Conservation (phyloP, 1,284 basidiomycete species). For the Bjerkandera adusta region DNA sequence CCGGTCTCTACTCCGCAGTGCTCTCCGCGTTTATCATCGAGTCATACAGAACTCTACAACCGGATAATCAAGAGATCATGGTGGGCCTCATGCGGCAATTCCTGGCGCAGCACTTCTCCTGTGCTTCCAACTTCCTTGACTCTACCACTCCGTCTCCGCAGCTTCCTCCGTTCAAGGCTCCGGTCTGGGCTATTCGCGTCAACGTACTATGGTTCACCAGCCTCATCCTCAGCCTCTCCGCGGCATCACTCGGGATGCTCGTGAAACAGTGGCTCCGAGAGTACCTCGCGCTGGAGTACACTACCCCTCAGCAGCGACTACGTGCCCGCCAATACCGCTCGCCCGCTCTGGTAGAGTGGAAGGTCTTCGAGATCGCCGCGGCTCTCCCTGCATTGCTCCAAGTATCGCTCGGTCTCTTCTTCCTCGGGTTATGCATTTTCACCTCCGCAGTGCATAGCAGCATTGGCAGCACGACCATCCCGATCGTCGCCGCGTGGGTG, state of each 20-base stretch:
- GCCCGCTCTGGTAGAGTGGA: not conserved
- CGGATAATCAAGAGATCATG: not conserved
- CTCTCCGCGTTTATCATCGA: not conserved
- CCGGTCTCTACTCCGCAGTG: slow-evolving; percentile 1
- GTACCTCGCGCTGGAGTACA: not conserved
- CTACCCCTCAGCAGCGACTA: not conserved
- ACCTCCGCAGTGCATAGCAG: not conserved
- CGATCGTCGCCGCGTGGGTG: not conserved
- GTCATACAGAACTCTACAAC: not conserved
- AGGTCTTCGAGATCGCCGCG: not conserved
- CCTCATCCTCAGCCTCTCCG: not conserved
- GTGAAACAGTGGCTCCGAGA: slow-evolving; percentile 2
- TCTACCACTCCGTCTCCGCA: not conserved
- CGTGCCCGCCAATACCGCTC: not conserved
- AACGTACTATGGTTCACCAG: slow-evolving; percentile 1
- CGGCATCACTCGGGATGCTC: not conserved
- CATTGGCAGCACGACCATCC: not conserved
- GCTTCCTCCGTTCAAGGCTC: not conserved
- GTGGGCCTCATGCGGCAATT: not conserved
- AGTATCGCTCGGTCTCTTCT: not conserved
- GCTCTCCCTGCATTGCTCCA: not conserved
- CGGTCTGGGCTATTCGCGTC: not conserved
- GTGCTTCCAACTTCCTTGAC: not conserved
- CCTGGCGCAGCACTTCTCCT: not conserved
- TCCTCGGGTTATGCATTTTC: not conserved